Evolutionary conservation across 2,329 filamentous ascomycete species (phyloP), one percentile per base, ranked within the genome.

Genomic region (Fusarium goolgardi): DNA sequence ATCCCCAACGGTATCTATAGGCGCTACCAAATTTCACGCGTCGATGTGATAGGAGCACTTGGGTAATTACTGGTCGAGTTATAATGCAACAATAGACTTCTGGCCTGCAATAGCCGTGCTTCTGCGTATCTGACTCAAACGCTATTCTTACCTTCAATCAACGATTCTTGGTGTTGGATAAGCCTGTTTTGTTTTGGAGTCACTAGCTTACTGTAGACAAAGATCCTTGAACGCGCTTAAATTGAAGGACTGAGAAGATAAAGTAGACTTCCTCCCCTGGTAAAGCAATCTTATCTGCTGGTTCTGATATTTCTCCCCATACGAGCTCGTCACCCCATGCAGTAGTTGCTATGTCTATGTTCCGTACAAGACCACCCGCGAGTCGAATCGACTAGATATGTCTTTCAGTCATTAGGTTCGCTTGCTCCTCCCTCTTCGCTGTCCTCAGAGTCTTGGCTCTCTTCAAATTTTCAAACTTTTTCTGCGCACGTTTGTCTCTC

Each of bases 401-500:
- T 13, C 12, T 13, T 6, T 16, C 43, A 12, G 50, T 31, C 59
- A 63, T 63, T 3, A 63, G 29, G 29, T 39, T 61, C 4, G 39
- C 31, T 12, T 46, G 52, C 5, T 63, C 41, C n/a, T 39, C 37
- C 7, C 44, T 40, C 45, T 51, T 63, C 5, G 52, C 59, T 1
- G 61, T 34, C 1, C 49, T 55, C 29, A 65, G 1, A 2, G 60
- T 65, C 39, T 31, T 65, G 2, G 20, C 55, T 4, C 60, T 34
- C 50, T 61, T 35, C n/a, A 65, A 18, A 0, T 46, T 55, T 40
- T 46, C 25, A 23, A 55, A 44, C 25, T 47, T 61, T 16, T 61
- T 60, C 55, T 46, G 44, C 10, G 29, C 11, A 8, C 25, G 46
- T 25, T 47, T 65, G 21, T 65, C 62, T 15, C 39, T 32, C 3